Evolutionary conservation across 2,329 filamentous ascomycete genomes (phyloP), one percentile per base, ranked within the genome.

Genomic region (Xylaria sp.): DNA sequence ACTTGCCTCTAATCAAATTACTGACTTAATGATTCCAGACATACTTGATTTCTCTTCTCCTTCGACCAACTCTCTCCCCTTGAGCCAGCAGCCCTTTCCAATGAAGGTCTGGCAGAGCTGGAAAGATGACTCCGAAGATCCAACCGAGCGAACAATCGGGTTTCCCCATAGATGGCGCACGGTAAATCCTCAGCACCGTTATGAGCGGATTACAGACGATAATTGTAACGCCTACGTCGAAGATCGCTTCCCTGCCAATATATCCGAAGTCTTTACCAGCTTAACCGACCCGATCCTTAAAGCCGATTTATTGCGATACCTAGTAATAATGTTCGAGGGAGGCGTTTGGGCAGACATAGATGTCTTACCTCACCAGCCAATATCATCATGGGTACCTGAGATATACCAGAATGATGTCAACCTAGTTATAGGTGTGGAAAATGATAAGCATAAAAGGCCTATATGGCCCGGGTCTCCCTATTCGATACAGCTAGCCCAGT

Each of bases 401-500:
- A 80, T 83, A 31, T 83, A 90, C n/a, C 83, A 87, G 49, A 83
- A 81, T 45, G 82, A 81, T 0, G 83, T 90, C 57, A 89, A 89
- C 50, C 81, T 91, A 63, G 84, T 92, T 28, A 80, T 91, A 66
- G 89, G 89, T 12, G 91, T 92, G 60, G 89, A 92, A 75, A 89
- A 89, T 12, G 89, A 92, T 69, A 71, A 74, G 28, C 68, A 74
- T 54, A 72, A 73, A 23, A 43, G 56, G n/a, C 72, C 70, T 58
- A 74, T 74, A 40, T 74, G 72, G 73, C 86, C 87, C 0, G 86
- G 89, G 69, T 83, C 88, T 17, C 79, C 80, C 4, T 91, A 91
- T 74, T 89, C 89, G 12, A 86, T 92, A 55, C 89, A 91, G 71
- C 89, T 92, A 72, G 91, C 89, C 70, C 89, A 92, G 70, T 92